phyloP scores from a whole-genome alignment of 768 basidiomycete genomes.

The Pisolithus microcarpus region DNA sequence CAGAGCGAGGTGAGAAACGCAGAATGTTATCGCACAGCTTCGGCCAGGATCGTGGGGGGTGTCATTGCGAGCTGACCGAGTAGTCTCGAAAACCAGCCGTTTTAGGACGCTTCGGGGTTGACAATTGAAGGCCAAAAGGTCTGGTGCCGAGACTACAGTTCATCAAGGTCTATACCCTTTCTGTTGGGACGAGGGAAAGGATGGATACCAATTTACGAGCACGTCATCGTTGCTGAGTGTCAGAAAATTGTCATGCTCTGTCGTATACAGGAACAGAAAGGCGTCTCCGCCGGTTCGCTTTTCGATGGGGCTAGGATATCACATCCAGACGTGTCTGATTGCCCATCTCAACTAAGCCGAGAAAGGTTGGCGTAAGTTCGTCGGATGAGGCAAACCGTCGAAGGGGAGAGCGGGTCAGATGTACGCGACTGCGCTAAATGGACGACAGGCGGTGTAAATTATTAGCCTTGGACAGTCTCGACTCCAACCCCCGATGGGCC shows the following conservation, averaged over 20 bases:
- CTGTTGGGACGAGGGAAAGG: conserved; percentile 22
- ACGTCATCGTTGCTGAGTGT: conserved; percentile 13
- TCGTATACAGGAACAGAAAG: conserved; percentile 5
- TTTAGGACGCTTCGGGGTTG: too few species aligned
- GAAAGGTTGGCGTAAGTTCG: background rate
- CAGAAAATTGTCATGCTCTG: conserved; percentile 9
- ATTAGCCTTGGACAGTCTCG: background rate
- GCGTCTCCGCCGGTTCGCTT: conserved; percentile 52
- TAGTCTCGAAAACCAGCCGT: too few species aligned
- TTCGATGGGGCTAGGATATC: conserved; percentile 48
- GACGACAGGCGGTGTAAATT: background rate
- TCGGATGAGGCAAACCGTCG: background rate
- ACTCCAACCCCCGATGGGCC: too few species aligned
- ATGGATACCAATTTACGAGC: background rate
- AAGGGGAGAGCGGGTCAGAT: background rate
- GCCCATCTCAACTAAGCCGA: conserved; percentile 3
- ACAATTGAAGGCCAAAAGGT: too few species aligned
- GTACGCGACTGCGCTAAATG: background rate
- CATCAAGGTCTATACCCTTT: conserved; percentile 32
- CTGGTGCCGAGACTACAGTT: too few species aligned
- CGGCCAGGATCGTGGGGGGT: conserved; percentile 33
- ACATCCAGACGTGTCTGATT: conserved; percentile 13
- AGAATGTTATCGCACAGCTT: conserved; percentile 38
- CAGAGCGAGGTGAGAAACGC: background rate
- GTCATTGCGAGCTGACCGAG: conserved; percentile 3